These are phyloP conservation scores for Chrysoporthe deuterocubensis DNA, from an alignment of 2,329 filamentous ascomycete species.

Conservation along the genomic window DNA sequence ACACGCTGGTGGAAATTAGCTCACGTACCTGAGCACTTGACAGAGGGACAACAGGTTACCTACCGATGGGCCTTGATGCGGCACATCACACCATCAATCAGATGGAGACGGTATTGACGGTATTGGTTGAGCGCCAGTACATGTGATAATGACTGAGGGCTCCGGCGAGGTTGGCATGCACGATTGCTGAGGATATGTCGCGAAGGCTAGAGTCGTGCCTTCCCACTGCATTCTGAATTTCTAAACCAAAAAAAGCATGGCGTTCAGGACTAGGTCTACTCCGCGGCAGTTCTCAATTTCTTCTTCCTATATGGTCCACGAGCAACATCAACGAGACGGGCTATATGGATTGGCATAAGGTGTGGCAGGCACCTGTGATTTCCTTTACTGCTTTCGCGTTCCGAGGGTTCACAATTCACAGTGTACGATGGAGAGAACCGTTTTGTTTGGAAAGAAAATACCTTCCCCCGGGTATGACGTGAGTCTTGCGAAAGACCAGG, in stretches of 20 bases:
- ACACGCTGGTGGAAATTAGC: not conserved
- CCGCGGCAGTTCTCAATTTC: not conserved
- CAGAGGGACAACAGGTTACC: not conserved
- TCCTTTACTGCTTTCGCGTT: not conserved
- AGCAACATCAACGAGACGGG: not conserved
- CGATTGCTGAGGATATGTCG: not conserved
- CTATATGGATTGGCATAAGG: conserved; percentile 1
- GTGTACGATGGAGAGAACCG: not conserved
- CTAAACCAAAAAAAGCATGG: conserved; percentile 24
- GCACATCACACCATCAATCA: not conserved
- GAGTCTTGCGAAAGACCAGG: too few relatives aligned
- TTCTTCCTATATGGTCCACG: conserved; percentile 9
- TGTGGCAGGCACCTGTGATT: not conserved
- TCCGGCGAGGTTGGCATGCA: conserved; percentile 4
- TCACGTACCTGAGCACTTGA: not conserved
- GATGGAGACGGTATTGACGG: not conserved
- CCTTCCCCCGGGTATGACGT: too few relatives aligned
- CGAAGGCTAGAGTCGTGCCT: not conserved
- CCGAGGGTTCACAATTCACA: not conserved
- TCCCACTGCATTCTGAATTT: conserved; percentile 24
- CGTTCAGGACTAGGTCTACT: conserved; percentile 18
- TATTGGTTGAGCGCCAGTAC: not conserved
- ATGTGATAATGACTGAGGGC: conserved; percentile 22
- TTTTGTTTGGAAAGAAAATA: not conserved
- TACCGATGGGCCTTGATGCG: not conserved